These are phyloP conservation scores for Pichia exigua DNA, from an alignment of 805 yeast species.

Conservation along the genomic window DNA sequence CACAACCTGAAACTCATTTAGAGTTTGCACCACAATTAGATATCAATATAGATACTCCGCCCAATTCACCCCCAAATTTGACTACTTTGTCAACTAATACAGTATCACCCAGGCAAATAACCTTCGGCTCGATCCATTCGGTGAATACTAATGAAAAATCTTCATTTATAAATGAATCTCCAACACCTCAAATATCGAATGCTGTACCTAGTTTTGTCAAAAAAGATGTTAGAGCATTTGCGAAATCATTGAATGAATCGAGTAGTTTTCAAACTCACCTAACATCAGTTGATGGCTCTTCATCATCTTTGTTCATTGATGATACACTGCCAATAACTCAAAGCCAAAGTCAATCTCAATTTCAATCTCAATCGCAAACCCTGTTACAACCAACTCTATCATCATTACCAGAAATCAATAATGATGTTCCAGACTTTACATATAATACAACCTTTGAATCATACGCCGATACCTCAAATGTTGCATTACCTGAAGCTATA, in stretches of 20 bases:
- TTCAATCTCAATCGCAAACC: constrained; percentile 7
- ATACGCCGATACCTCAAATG: constrained; percentile 23
- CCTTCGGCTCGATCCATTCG: not conserved
- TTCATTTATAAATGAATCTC: not conserved
- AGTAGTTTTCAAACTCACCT: constrained; percentile 1
- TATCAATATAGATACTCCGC: not conserved
- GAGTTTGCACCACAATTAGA: not conserved
- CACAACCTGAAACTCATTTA: too few relatives aligned
- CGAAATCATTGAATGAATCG: not conserved
- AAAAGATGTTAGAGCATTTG: constrained; percentile 6
- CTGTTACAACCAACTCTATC: not conserved
- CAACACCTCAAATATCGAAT: not conserved
- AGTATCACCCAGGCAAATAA: not conserved
- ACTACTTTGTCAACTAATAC: not conserved
- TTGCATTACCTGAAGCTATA: constrained; percentile 30
- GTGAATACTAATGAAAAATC: not conserved
- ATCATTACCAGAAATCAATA: not conserved
- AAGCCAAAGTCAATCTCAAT: constrained; percentile 5
- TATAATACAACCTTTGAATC: constrained; percentile 3
- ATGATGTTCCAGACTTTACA: not conserved
- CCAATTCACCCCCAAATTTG: not conserved
- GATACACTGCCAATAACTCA: constrained; percentile 9
- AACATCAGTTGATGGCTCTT: not conserved
- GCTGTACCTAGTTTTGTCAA: constrained; percentile 6
- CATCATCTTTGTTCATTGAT: not conserved